Evolutionary conservation across 2,329 filamentous ascomycete genomes (phyloP).

Genomic region (Fusarium bulbicola): DNA sequence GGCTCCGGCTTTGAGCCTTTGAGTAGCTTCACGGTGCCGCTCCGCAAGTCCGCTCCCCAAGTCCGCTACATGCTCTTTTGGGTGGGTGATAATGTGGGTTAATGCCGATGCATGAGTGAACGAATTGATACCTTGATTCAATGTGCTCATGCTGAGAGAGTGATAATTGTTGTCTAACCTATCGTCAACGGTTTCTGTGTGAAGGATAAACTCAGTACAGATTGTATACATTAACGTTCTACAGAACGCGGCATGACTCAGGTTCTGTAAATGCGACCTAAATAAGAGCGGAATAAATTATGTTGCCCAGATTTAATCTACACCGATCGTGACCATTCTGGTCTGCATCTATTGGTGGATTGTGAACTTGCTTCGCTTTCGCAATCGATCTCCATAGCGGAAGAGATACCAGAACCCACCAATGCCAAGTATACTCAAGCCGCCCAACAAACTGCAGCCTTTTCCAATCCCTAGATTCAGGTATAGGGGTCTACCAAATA

Average conservation of each 20-base stretch:
- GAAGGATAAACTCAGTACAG: accelerated
- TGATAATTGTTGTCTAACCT: accelerated
- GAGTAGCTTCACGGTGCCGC: neutral
- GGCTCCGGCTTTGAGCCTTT: accelerated
- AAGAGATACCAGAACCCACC: neutral
- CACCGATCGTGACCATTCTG: accelerated
- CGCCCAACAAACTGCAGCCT: neutral
- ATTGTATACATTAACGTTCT: neutral
- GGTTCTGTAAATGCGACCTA: neutral
- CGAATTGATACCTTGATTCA: accelerated
- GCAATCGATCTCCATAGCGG: neutral
- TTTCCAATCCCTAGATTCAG: neutral
- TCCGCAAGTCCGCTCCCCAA: neutral
- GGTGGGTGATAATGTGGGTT: neutral
- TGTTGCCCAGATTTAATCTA: accelerated
- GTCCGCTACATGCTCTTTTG: neutral
- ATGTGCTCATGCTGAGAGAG: no score
- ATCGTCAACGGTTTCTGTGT: no score
- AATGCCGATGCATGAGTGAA: accelerated
- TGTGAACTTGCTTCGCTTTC: neutral
- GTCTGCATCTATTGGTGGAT: neutral
- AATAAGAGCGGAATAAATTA: neutral
- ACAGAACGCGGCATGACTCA: neutral
- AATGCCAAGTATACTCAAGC: neutral
- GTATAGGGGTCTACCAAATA: neutral